phyloP scores from a whole-genome alignment of 2,329 filamentous ascomycete species.

The Penicillium concentricum region DNA sequence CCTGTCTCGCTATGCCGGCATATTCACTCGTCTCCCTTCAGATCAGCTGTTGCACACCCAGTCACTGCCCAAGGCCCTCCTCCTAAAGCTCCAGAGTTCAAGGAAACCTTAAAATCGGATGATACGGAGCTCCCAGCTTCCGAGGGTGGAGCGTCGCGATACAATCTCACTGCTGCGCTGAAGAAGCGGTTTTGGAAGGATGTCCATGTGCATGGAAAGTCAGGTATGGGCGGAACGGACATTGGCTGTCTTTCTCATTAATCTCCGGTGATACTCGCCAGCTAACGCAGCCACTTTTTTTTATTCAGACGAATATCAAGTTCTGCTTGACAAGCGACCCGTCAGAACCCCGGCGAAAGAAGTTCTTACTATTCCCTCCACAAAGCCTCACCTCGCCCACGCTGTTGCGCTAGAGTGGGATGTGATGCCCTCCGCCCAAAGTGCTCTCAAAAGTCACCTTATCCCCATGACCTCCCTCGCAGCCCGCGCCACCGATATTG shows the following conservation, averaged over 20 bases:
- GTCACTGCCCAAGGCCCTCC: slow-evolving; percentile 61
- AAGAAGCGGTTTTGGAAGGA: slow-evolving; percentile 86
- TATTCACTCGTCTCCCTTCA: slow-evolving; percentile 37
- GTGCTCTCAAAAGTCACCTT: slow-evolving; percentile 80
- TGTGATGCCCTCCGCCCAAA: slow-evolving; percentile 72
- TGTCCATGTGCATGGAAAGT: slow-evolving; percentile 66
- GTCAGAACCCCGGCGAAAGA: slow-evolving; percentile 74
- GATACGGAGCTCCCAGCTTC: slow-evolving; percentile 27
- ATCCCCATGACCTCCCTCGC: slow-evolving; percentile 86
- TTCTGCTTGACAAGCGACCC: slow-evolving; percentile 75
- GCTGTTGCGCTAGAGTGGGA: slow-evolving; percentile 95
- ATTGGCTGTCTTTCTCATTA: not conserved
- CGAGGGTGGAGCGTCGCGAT: slow-evolving; percentile 19
- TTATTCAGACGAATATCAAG: slow-evolving; percentile 52
- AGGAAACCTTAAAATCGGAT: slow-evolving; percentile 48
- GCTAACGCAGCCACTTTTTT: slow-evolving; percentile 3
- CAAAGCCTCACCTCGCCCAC: slow-evolving; percentile 77
- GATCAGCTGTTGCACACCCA: slow-evolving; percentile 56
- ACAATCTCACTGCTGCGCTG: slow-evolving; percentile 44
- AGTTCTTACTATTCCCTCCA: slow-evolving; percentile 68
- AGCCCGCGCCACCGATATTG: slow-evolving; percentile 80
- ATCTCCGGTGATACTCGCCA: not conserved
- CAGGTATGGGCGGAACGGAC: slow-evolving; percentile 49
- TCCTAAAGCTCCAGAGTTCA: slow-evolving; percentile 56
- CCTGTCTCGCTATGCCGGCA: slow-evolving; percentile 24